Conservation (phyloP, 2,329 filamentous ascomycete species). For the Aspergillus fumigatiaffinis region DNA sequence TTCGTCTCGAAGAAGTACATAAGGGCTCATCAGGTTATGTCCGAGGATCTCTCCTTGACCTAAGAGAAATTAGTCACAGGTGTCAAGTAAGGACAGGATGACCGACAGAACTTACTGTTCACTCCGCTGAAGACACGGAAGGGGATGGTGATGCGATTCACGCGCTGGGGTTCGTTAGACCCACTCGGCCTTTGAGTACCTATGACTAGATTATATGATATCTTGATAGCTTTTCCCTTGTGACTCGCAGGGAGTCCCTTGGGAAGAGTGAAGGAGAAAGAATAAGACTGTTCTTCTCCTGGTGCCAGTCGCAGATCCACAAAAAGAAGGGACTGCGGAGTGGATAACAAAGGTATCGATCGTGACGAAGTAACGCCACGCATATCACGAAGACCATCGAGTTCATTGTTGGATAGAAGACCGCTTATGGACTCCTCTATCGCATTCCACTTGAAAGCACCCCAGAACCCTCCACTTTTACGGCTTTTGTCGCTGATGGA, state of each 20-base stretch:
- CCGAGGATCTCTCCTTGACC: constrained; percentile 78
- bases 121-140: constrained; percentile 93
- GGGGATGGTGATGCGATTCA: constrained; percentile 86
- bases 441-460: constrained; percentile 80
- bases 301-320: constrained; percentile 85
- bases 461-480: constrained; percentile 75
- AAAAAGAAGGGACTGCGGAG: constrained; percentile 91
- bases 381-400: constrained; percentile 95
- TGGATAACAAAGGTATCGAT: constrained; percentile 86
- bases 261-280: constrained; percentile 81
- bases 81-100: not conserved
- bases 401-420: constrained; percentile 77
- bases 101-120: constrained; percentile 53
- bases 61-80: constrained; percentile 27
- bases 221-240: constrained; percentile 89
- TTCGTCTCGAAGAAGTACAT: constrained; percentile 81
- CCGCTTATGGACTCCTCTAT: constrained; percentile 86
- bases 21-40: constrained; percentile 91
- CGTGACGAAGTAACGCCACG: constrained; percentile 79
- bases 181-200: constrained; percentile 84
- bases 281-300: constrained; percentile 82
- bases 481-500: constrained; percentile 34
- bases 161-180: constrained; percentile 69
- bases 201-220: constrained; percentile 84
- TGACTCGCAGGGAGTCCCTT: constrained; percentile 87